phyloP scores from a whole-genome alignment of 2,329 filamentous ascomycete genomes.

The Daldinia sp. region DNA sequence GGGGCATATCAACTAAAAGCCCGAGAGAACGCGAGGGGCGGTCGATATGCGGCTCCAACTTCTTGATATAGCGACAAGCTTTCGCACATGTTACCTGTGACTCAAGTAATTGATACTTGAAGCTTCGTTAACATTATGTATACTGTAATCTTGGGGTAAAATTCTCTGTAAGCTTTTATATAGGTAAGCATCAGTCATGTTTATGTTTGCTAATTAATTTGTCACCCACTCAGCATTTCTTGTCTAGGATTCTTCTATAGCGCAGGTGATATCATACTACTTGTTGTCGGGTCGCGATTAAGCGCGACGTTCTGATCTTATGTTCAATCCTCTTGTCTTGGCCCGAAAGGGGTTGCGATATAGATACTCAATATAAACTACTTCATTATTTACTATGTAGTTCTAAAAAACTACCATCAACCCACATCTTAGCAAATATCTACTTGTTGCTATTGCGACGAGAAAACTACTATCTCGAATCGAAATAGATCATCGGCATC shows the following conservation, averaged over 20 bases:
- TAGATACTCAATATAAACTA: neutral
- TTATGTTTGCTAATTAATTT: no score
- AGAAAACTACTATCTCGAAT: neutral
- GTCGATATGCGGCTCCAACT: neutral
- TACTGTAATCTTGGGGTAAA: no score
- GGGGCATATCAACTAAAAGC: neutral
- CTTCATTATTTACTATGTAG: neutral
- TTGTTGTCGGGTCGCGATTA: constrained; percentile 3
- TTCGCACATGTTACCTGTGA: no score
- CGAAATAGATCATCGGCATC: neutral
- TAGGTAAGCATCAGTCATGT: no score
- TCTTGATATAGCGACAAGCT: no score
- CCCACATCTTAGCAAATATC: neutral
- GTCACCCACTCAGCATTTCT: no score
- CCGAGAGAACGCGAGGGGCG: constrained; percentile 1
- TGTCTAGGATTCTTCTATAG: neutral
- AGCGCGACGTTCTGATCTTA: neutral
- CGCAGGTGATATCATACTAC: neutral
- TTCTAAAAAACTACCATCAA: neutral
- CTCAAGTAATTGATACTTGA: no score
- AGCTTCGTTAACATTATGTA: no score
- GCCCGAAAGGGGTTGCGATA: neutral
- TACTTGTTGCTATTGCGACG: neutral
- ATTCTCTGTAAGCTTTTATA: no score
- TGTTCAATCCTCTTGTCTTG: neutral